A percentile compares a stretch with the other conserved stretches of the same genome.
These are phyloP conservation scores for Tolypocladium tropicale DNA, from an alignment of 2,329 filamentous ascomycete species.

Conservation along the genomic window DNA sequence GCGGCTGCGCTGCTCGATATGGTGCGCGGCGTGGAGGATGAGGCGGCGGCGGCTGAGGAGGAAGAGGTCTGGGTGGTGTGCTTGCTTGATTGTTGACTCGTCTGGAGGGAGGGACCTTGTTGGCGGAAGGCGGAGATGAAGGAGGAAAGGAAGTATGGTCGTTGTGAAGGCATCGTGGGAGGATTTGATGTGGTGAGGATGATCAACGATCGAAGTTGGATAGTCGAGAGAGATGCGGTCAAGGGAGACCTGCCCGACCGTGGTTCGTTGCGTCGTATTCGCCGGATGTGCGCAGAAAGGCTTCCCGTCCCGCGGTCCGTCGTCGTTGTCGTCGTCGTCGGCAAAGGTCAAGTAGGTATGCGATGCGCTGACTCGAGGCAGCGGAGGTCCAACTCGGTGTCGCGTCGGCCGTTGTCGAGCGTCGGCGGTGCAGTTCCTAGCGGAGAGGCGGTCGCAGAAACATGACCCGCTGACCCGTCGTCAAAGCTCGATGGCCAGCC, in stretches of 20 bases:
- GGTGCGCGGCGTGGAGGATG: slow-evolving; percentile 11
- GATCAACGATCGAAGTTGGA: neutral
- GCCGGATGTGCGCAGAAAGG: neutral
- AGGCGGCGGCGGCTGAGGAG: slow-evolving; percentile 15
- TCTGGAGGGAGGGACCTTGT: slow-evolving; percentile 26
- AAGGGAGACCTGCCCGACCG: neutral
- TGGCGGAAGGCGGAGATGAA: slow-evolving; percentile 47
- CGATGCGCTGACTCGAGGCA: neutral
- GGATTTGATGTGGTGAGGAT: neutral
- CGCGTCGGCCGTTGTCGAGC: neutral
- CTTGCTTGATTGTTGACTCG: slow-evolving; percentile 25
- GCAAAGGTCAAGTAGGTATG: no score
- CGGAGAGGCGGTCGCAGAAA: neutral
- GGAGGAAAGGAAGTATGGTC: slow-evolving; percentile 45
- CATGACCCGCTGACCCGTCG: neutral
- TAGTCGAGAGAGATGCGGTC: neutral
- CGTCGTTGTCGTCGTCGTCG: neutral
- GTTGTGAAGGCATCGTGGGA: slow-evolving; percentile 37
- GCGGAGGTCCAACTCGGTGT: neutral
- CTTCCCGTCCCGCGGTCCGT: neutral
- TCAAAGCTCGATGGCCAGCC: neutral
- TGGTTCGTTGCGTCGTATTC: neutral
- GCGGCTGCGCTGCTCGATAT: slow-evolving; percentile 10
- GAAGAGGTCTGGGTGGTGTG: slow-evolving; percentile 17
- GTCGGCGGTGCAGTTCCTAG: neutral